These are phyloP conservation scores for Trichophyton equinum DNA, from an alignment of 2,329 filamentous ascomycete species.

Conservation along the genomic window DNA sequence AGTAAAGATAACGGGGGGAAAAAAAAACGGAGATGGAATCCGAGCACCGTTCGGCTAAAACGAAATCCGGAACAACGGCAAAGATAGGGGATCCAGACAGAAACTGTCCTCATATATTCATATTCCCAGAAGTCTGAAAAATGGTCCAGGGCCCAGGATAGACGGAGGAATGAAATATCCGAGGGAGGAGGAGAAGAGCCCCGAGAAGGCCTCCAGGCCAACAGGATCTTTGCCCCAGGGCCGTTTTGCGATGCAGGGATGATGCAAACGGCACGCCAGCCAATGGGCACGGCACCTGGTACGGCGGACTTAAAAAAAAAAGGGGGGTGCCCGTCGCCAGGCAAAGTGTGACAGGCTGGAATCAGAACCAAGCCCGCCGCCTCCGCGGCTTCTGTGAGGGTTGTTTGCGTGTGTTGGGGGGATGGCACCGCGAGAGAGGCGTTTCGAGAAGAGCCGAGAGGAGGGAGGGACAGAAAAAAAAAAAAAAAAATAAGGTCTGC, in stretches of 20 bases:
- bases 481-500: neutral
- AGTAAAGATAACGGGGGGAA: too few species aligned
- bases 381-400: neutral
- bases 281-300: neutral
- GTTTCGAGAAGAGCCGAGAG: neutral
- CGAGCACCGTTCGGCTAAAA: neutral
- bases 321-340: neutral
- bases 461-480: neutral
- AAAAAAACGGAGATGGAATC: neutral
- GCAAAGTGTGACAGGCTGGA: neutral
- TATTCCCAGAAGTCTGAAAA: neutral
- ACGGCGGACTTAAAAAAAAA: neutral
- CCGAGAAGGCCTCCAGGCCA: neutral
- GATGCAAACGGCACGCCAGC: neutral
- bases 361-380: neutral
- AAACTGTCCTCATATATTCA: neutral
- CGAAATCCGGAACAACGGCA: neutral
- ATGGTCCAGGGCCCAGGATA: neutral
- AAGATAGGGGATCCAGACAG: neutral
- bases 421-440: neutral
- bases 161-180: conserved; percentile 3
- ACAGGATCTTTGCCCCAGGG: neutral
- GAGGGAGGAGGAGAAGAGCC: neutral
- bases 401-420: neutral
- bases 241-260: neutral